Evolutionary conservation across 148 eudicot genomes (phyloP), one percentile per base, ranked within the genome.

Genomic region (Polygonum aviculare): DNA sequence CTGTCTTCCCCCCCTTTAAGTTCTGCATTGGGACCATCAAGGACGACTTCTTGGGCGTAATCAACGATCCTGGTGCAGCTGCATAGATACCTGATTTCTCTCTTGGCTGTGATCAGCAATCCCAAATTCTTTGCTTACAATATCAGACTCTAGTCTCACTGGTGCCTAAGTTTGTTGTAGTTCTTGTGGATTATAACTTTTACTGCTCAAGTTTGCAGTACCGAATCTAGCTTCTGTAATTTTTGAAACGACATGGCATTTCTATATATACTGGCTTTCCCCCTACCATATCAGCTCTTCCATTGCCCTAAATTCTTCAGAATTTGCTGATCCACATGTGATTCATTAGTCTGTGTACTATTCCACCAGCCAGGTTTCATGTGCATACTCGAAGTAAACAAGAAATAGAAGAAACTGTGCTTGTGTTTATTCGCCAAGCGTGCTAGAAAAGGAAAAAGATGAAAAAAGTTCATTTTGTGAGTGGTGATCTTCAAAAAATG

Each of bases 1-100:
- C 51, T 51, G 76, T 51, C 45, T 48, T n/a, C 44, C 51, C 22
- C 10, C 54, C 60, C 21, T 72, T 39, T 57, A 93, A 93, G 98
- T 93, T 93, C 85, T 93, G 97, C 83, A 90, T 93, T 75, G 98
- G 98, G 57, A 93, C 97, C 69, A 93, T 93, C 16, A 93, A 91
- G 76, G 97, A 91, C 39, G 98, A 91, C 75, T 91, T 91, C 80
- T 78, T 93, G 85, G 98, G 98, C 9, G 97, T 91, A 72, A 88
- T 90, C 39, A 91, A 93, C 80, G 93, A 90, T 76, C 94, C 91
- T 8, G 88, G 87, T 9, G 77, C 88, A 45, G 75, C 84, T 78
- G 74, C 85, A 67, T 67, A 67, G 35, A 26, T 60, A 26, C 36
- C 69, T 31, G 14, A 26, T 26, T 60, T 22, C 16, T 31, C 36